Percentiles rank a stretch among this genome's conserved stretches.
These are phyloP conservation scores for Erigeron philadelphicus DNA, from an alignment of 140 eudicot species.

Conservation along the genomic window DNA sequence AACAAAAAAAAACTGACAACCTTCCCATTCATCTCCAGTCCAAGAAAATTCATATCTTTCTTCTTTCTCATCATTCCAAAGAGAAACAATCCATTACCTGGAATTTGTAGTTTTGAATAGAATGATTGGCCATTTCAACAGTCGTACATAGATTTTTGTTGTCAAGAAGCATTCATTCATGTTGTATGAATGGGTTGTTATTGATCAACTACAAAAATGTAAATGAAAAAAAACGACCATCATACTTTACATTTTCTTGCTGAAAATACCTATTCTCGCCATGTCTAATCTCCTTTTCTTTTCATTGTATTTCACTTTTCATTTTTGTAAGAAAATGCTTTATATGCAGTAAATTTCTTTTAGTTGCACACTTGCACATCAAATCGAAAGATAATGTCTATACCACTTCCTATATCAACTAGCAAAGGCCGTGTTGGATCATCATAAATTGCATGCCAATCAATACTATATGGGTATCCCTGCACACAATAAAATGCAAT, in stretches of 20 bases:
- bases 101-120: slow-evolving; percentile 10
- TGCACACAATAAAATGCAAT: slow-evolving; percentile 34
- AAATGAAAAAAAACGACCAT: background rate
- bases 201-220: background rate
- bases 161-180: background rate
- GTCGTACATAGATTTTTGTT: background rate
- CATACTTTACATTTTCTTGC: background rate
- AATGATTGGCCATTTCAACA: slow-evolving; percentile 1
- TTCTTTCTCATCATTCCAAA: slow-evolving; percentile 57
- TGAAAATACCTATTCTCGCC: background rate
- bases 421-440: slow-evolving; percentile 66
- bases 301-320: background rate
- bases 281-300: background rate
- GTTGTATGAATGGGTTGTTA: background rate
- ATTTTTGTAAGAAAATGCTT: background rate
- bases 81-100: slow-evolving; percentile 87
- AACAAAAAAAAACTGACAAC: slow-evolving; percentile 24
- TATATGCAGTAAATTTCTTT: background rate
- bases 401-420: slow-evolving; percentile 94
- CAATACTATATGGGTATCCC: slow-evolving; percentile 72
- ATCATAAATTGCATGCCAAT: slow-evolving; percentile 55
- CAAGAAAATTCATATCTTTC: slow-evolving; percentile 78
- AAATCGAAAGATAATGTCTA: slow-evolving; percentile 22
- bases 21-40: slow-evolving; percentile 73
- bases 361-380: background rate